phyloP scores from a whole-genome alignment of 768 basidiomycete genomes.

The Tricholomella constricta region DNA sequence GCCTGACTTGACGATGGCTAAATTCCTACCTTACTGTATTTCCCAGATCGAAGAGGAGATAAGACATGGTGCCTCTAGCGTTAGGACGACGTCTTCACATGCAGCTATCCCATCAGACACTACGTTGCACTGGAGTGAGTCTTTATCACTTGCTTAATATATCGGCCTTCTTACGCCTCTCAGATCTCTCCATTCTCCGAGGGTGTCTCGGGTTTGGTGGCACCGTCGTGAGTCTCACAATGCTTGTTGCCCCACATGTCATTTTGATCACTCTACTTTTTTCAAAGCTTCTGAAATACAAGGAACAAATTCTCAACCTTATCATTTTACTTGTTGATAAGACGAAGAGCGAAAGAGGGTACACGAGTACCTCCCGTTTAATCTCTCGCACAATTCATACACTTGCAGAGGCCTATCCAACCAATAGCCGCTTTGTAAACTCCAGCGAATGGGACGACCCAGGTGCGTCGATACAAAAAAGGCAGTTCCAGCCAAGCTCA shows the following conservation, averaged over 20 bases:
- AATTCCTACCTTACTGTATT: constrained; percentile 78
- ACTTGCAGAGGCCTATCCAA: constrained; percentile 72
- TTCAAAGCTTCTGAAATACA: constrained; percentile 67
- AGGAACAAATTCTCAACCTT: constrained; percentile 61
- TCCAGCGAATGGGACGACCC: constrained; percentile 75
- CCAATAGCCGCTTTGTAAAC: constrained; percentile 82
- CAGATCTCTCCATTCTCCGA: constrained; percentile 80
- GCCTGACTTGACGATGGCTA: constrained; percentile 73
- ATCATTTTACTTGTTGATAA: constrained; percentile 70
- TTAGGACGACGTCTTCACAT: constrained; percentile 76
- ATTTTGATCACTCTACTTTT: constrained; percentile 1
- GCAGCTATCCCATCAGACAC: constrained; percentile 80
- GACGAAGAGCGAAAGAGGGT: constrained; percentile 88
- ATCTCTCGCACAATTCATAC: constrained; percentile 76
- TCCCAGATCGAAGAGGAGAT: constrained; percentile 82
- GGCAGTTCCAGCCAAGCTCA: constrained; percentile 12
- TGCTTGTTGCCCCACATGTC: not conserved
- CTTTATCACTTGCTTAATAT: not conserved
- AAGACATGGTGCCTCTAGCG: constrained; percentile 86
- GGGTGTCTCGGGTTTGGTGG: constrained; percentile 82
- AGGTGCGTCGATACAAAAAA: constrained; percentile 44
- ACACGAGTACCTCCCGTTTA: constrained; percentile 75
- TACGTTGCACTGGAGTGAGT: constrained; percentile 90
- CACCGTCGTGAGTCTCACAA: constrained; percentile 46
- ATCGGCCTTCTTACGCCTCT: not conserved